These are phyloP conservation scores for Phytopythium oedochilum DNA, from an alignment of 352 stramenopile species.

Conservation along the genomic window DNA sequence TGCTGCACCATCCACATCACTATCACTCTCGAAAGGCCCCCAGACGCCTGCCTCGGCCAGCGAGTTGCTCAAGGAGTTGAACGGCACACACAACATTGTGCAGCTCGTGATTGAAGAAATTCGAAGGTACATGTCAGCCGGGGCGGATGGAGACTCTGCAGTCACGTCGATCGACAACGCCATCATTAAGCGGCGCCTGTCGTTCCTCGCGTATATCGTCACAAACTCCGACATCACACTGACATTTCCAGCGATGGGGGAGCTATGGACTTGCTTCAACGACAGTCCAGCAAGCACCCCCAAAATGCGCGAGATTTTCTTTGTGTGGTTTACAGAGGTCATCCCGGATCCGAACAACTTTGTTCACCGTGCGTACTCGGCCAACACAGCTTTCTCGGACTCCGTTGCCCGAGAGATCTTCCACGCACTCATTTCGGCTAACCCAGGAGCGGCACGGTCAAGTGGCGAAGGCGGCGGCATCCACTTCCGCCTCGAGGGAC, in stretches of 20 bases:
- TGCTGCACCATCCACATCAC: conserved; percentile 28
- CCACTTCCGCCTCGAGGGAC: conserved; percentile 38
- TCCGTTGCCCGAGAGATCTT: conserved; percentile 45
- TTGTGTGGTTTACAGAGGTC: conserved; percentile 64
- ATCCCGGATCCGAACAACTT: conserved; percentile 70
- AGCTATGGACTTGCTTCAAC: conserved; percentile 61
- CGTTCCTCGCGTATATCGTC: conserved; percentile 72
- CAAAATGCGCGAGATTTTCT: conserved; percentile 55
- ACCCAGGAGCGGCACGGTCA: neutral
- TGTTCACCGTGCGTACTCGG: conserved; percentile 57
- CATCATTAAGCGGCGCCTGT: conserved; percentile 40
- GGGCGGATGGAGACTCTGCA: conserved; percentile 5
- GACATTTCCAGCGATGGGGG: conserved; percentile 47
- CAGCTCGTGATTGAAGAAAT: conserved; percentile 55
- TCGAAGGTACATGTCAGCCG: conserved; percentile 29
- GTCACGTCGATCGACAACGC: neutral
- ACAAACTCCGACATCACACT: conserved; percentile 72
- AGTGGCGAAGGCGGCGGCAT: conserved; percentile 18
- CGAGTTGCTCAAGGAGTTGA: conserved; percentile 64
- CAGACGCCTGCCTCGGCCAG: conserved; percentile 27
- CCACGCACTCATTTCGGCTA: conserved; percentile 30
- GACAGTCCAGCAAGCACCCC: conserved; percentile 16
- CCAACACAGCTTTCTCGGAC: conserved; percentile 54
- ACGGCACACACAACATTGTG: conserved; percentile 57
- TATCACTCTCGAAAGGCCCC: conserved; percentile 36